These are phyloP conservation scores for Hymenoscyphus fructigenus DNA, from an alignment of 2,329 filamentous ascomycete genomes.

Conservation along the genomic window DNA sequence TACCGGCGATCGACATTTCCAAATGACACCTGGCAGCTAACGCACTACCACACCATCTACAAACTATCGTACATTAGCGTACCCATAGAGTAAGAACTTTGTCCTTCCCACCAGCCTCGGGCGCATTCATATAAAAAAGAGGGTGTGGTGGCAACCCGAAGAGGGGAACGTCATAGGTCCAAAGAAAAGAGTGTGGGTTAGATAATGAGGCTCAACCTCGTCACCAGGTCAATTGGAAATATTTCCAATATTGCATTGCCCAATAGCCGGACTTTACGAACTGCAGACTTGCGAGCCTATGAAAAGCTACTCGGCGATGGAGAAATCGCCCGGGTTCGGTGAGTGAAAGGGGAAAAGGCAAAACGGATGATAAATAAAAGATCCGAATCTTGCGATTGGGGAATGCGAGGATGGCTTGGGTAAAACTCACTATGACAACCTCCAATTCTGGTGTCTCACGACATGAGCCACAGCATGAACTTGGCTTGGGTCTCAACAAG, in stretches of 20 bases:
- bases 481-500: neutral
- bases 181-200: neutral
- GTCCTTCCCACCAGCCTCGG: too few relatives aligned
- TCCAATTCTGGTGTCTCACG: neutral
- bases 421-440: neutral
- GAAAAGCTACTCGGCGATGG: neutral
- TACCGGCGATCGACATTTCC: neutral
- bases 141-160: too few relatives aligned
- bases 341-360: neutral
- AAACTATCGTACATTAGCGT: too few relatives aligned
- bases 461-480: neutral
- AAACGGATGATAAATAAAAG: neutral
- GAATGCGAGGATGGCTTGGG: neutral
- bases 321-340: neutral
- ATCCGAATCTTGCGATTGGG: neutral
- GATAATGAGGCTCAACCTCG: neutral
- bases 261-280: neutral
- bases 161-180: too few relatives aligned
- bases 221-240: neutral
- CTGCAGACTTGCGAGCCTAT: neutral
- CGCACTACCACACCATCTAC: too few relatives aligned
- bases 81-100: too few relatives aligned
- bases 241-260: constrained; percentile 1
- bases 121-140: too few relatives aligned
- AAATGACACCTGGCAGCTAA: neutral